A percentile compares a stretch with the other conserved stretches of the same genome.
Conservation (phyloP, 2,329 filamentous ascomycete species). For the Cordyceps farinosa region DNA sequence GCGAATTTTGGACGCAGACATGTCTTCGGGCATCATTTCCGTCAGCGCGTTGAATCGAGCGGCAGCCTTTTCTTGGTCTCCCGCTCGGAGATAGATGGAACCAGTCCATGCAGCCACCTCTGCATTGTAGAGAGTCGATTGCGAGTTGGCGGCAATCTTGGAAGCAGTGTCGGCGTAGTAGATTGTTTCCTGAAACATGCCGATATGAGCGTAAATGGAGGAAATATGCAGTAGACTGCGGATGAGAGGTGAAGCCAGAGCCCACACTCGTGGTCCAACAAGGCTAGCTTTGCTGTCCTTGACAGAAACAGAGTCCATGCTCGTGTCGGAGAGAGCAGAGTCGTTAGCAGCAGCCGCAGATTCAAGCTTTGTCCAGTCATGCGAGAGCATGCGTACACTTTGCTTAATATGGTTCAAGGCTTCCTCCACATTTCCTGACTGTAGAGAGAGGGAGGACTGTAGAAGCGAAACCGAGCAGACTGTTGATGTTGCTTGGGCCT, state of each 20-base stretch:
- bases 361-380: constrained; percentile 54
- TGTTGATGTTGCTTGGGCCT: constrained; percentile 31
- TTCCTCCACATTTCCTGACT: constrained; percentile 55
- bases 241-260: constrained; percentile 69
- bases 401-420: constrained; percentile 56
- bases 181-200: constrained; percentile 81
- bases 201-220: constrained; percentile 74
- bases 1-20: constrained; percentile 33
- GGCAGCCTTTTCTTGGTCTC: constrained; percentile 53
- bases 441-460: constrained; percentile 62
- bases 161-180: constrained; percentile 84
- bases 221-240: constrained; percentile 70
- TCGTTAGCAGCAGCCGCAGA: constrained; percentile 26
- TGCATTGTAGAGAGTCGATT: constrained; percentile 56
- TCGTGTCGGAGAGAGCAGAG: constrained; percentile 29
- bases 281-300: constrained; percentile 22
- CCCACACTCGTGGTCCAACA: constrained; percentile 69
- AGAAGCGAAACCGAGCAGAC: constrained; percentile 44
- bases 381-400: constrained; percentile 53
- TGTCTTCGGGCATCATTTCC: constrained; percentile 44
- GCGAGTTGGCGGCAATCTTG: constrained; percentile 68
- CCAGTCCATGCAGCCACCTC: constrained; percentile 54
- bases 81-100: constrained; percentile 54
- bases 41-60: constrained; percentile 52
- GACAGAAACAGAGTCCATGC: constrained; percentile 27